Evolutionary conservation across 1,284 basidiomycete species (phyloP), one percentile per base, ranked within the genome.

Genomic region (Ustilago crameri): DNA sequence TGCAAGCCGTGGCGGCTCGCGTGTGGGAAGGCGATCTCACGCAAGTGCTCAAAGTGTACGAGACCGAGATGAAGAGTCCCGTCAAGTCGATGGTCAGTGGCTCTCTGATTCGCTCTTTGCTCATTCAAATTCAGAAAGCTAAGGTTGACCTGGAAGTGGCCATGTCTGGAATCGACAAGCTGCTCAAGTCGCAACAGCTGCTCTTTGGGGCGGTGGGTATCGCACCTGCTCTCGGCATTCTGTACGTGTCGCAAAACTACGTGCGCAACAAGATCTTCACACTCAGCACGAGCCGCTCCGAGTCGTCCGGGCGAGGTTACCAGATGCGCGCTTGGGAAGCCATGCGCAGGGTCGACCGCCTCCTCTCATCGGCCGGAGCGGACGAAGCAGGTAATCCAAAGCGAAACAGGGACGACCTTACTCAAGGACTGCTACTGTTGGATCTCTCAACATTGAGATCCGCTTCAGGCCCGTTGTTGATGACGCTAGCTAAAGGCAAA

Each of bases 121-220:
- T 98, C 60, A 91, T 98, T 54, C 95, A 98, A 82, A 88, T 97
- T 2, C 95, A 98, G 80, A 98, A 98, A 84, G 92, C 94, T 59
- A 98, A 98, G 87, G 93, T 93, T 59, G 95, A 98, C 83, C 89
- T 98, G 52, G 91, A 93, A 75, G 88, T 95, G 85, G 88, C 93
- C 26, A 86, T 97, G 78, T 85, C 89, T 53, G 90, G 92, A 50
- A 91, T 97, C 72, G 95, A 98, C 84, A 93, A 91, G 80, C 87
- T 98, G 50, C 89, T 98, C 67, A 92, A 91, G 76, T 94, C 92
- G 2, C 95, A 98, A 84, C 93, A 97, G 83, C 87, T 98, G 30
- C 96, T 96, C 1, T 98, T 98, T 78, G 95, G 92, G 1, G 97
- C 97, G 71, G 94, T 98, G 59, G 95, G 95, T 72, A 91, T 98